These are phyloP conservation scores for Alnus glutinosa DNA, from an alignment of 306 rosid species.

Conservation along the genomic window DNA sequence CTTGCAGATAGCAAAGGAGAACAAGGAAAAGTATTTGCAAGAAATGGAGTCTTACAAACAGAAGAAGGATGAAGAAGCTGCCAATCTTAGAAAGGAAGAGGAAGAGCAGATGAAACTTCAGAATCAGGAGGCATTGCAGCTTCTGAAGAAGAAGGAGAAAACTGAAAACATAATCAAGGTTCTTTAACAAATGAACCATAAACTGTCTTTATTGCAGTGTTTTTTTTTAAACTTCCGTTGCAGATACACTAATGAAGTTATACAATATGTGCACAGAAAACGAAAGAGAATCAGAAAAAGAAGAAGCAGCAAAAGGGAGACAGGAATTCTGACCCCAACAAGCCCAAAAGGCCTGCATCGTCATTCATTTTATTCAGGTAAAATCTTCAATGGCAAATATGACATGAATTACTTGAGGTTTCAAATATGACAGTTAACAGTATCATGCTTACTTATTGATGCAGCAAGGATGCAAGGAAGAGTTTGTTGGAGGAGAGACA, in stretches of 20 bases:
- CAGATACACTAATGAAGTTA: slow-evolving; percentile 3
- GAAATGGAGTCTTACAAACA: slow-evolving; percentile 82
- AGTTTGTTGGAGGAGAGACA: slow-evolving; percentile 58
- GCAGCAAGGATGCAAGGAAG: slow-evolving; percentile 80
- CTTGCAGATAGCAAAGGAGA: slow-evolving; percentile 71
- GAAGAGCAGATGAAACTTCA: slow-evolving; percentile 80
- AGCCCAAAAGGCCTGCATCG: slow-evolving; percentile 83
- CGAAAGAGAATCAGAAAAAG: slow-evolving; percentile 62
- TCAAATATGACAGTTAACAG: neutral
- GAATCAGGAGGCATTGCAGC: slow-evolving; percentile 77
- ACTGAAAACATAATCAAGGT: slow-evolving; percentile 82
- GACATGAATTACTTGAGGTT: neutral
- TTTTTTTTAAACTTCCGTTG: neutral
- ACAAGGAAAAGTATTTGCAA: slow-evolving; percentile 62
- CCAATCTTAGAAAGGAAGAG: slow-evolving; percentile 62
- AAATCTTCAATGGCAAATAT: neutral
- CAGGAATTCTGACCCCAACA: slow-evolving; percentile 75
- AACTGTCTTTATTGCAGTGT: neutral
- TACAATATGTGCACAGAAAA: slow-evolving; percentile 50
- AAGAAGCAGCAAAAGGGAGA: slow-evolving; percentile 66
- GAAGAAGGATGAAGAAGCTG: slow-evolving; percentile 74
- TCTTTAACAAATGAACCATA: neutral
- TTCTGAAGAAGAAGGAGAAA: slow-evolving; percentile 92
- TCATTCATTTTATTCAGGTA: slow-evolving; percentile 74
- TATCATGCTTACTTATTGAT: neutral